Evolutionary conservation across 2,329 filamentous ascomycete genomes (phyloP).

Genomic region (Calonectria pseudoreteaudii): DNA sequence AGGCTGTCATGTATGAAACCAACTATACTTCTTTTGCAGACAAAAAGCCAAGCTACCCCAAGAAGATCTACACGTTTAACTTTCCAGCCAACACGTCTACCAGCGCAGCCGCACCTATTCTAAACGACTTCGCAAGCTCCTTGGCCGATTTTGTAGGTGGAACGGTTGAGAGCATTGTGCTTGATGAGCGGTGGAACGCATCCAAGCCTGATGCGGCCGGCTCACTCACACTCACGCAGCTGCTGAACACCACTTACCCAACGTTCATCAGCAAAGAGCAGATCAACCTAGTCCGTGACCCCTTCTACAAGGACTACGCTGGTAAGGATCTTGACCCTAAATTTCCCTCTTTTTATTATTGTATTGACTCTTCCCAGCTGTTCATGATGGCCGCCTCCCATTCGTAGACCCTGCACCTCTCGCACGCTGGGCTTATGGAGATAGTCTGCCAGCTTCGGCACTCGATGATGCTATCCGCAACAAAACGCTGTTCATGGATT

Average conservation of each 20-base stretch:
- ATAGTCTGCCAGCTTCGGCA: slow-evolving; percentile 39
- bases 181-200: not conserved
- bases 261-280: slow-evolving; percentile 53
- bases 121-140: not conserved
- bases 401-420: slow-evolving; percentile 53
- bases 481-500: slow-evolving; percentile 61
- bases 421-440: slow-evolving; percentile 51
- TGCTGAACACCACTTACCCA: slow-evolving; percentile 50
- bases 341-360: not conserved
- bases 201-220: not conserved
- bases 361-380: not conserved
- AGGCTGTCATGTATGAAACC: slow-evolving; percentile 38
- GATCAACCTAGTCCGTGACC: slow-evolving; percentile 50
- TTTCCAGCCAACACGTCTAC: not conserved
- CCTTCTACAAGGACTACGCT: slow-evolving; percentile 55
- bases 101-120: not conserved
- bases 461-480: slow-evolving; percentile 58
- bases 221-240: slow-evolving; percentile 25
- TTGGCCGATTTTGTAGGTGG: not conserved
- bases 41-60: slow-evolving; percentile 1
- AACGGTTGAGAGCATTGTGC: not conserved
- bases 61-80: not conserved
- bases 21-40: slow-evolving; percentile 34
- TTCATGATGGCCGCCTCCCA: slow-evolving; percentile 48
- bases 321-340: slow-evolving; percentile 21